A percentile compares a stretch with the other conserved stretches of the same genome.
Conservation (phyloP, 1,284 basidiomycete species). For the Lignosus rhinocerotis region DNA sequence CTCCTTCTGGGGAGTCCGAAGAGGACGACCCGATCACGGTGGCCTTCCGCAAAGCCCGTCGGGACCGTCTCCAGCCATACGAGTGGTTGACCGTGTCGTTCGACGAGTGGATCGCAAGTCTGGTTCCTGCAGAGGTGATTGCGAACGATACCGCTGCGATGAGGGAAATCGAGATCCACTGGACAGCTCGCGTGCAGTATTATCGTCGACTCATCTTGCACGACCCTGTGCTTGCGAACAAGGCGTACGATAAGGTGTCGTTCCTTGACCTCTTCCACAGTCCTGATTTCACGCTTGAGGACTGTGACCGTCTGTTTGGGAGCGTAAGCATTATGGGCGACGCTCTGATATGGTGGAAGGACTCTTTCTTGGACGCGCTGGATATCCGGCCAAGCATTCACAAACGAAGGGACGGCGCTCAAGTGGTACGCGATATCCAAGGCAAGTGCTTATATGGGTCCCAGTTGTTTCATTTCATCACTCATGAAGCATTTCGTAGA, state of each 20-base stretch:
- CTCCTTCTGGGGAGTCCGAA: neutral
- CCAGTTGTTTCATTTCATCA: neutral
- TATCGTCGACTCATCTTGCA: slow-evolving; percentile 31
- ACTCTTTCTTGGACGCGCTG: slow-evolving; percentile 32
- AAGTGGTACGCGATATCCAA: neutral
- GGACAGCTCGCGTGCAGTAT: slow-evolving; percentile 13
- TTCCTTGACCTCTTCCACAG: slow-evolving; percentile 33
- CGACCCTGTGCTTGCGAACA: slow-evolving; percentile 29
- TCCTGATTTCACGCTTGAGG: slow-evolving; percentile 29
- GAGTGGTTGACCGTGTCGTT: neutral
- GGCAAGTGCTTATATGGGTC: neutral
- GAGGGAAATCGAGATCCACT: neutral
- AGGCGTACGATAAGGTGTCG: slow-evolving; percentile 31
- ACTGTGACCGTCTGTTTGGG: slow-evolving; percentile 18
- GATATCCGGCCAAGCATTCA: slow-evolving; percentile 20
- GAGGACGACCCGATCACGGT: neutral
- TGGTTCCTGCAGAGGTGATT: neutral
- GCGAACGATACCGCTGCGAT: neutral
- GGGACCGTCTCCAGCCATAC: neutral
- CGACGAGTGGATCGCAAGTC: neutral
- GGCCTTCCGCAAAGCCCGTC: neutral
- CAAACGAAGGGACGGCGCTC: slow-evolving; percentile 17
- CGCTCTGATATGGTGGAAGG: slow-evolving; percentile 32
- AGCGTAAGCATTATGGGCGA: slow-evolving; percentile 10
- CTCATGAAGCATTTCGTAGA: neutral